Percentiles rank a stretch among this genome's conserved stretches.
phyloP scores from a whole-genome alignment of 805 yeast genomes.

The Candida ficus region DNA sequence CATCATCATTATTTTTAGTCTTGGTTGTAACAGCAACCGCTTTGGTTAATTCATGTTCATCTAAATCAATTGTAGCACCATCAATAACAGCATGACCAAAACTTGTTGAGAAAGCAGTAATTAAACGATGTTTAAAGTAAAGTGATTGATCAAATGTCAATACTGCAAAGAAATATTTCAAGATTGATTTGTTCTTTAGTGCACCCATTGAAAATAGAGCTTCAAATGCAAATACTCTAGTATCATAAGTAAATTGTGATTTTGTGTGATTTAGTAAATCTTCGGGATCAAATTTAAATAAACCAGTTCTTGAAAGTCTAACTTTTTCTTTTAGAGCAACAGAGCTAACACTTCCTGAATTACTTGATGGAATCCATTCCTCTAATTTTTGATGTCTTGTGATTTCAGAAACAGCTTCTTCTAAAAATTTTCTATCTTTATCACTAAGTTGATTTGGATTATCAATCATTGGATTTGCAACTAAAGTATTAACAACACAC shows the following conservation, averaged over 20 bases:
- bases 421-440: constrained; percentile 34
- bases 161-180: constrained; percentile 57
- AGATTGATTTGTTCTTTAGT: constrained; percentile 53
- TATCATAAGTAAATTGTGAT: constrained; percentile 39
- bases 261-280: constrained; percentile 52
- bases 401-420: constrained; percentile 57
- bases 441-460: constrained; percentile 14
- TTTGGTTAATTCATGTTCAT: constrained; percentile 55
- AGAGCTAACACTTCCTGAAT: constrained; percentile 44
- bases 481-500: constrained; percentile 41
- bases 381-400: constrained; percentile 76
- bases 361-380: constrained; percentile 78
- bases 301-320: constrained; percentile 50
- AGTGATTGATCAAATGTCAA: constrained; percentile 52
- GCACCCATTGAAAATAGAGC: constrained; percentile 75
- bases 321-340: constrained; percentile 58
- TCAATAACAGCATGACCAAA: constrained; percentile 64
- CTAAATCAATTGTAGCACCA: constrained; percentile 53
- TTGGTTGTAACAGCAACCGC: constrained; percentile 10
- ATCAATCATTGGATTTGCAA: constrained; percentile 22
- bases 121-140: constrained; percentile 44
- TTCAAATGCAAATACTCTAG: constrained; percentile 63
- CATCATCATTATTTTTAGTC: constrained; percentile 22
- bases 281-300: constrained; percentile 45
- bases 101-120: constrained; percentile 41